phyloP scores from a whole-genome alignment of 352 stramenopile species.

The Poterioochromonas sp. region DNA sequence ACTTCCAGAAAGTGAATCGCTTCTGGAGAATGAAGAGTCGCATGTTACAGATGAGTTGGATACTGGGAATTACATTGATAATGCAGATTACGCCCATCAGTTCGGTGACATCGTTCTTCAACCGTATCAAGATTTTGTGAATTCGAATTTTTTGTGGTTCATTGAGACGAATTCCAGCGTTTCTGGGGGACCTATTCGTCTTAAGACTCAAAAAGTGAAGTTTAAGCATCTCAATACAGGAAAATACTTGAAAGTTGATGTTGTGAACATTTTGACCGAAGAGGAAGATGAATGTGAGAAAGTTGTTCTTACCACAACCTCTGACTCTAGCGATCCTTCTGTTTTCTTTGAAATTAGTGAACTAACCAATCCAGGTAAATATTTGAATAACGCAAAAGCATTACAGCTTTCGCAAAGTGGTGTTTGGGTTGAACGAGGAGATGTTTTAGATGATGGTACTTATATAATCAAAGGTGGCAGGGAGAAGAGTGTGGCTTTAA shows the following conservation, averaged over 20 bases:
- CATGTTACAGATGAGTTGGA: not conserved
- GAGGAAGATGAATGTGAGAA: not conserved
- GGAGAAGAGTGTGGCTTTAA: constrained; percentile 24
- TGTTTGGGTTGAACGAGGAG: constrained; percentile 24
- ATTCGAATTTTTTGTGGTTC: constrained; percentile 32
- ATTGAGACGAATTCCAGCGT: not conserved
- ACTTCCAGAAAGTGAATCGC: not conserved
- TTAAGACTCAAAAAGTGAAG: not conserved
- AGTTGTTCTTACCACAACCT: constrained; percentile 12
- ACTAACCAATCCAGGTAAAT: not conserved
- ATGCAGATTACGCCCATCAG: not conserved
- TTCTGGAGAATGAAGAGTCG: not conserved
- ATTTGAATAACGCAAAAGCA: constrained; percentile 16
- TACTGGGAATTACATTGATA: too few species aligned
- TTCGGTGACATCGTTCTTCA: not conserved
- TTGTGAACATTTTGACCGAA: not conserved
- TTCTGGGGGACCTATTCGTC: constrained; percentile 1
- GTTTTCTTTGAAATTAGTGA: constrained; percentile 20
- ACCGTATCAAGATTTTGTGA: not conserved
- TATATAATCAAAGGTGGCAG: not conserved
- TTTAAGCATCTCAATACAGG: constrained; percentile 28
- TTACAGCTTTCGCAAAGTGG: constrained; percentile 1
- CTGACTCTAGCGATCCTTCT: not conserved
- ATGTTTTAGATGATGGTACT: constrained; percentile 7
- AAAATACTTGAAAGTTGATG: not conserved